Evolutionary conservation across 768 basidiomycete genomes (phyloP).

Genomic region (Boletus rubescentipes): DNA sequence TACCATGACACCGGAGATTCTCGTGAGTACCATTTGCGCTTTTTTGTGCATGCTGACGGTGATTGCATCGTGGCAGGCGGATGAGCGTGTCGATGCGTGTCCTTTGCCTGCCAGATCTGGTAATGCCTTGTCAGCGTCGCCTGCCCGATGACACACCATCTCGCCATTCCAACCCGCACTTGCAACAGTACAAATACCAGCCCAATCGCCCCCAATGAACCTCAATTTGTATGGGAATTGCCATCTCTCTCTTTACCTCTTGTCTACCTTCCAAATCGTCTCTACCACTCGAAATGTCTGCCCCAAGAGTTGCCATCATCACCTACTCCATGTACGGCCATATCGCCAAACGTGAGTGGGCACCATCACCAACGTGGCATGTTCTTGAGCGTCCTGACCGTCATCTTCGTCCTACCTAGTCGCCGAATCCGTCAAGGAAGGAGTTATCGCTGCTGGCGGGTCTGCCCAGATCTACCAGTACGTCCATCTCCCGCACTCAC

Average conservation of each 20-base stretch:
- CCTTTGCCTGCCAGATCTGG: conserved; percentile 4
- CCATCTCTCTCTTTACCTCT: no score
- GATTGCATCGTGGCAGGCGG: not conserved
- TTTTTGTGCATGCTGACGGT: conserved; percentile 12
- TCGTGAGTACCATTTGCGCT: conserved; percentile 9
- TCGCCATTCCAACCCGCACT: not conserved
- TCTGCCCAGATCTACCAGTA: conserved; percentile 55
- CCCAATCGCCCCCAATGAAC: not conserved
- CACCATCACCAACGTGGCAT: not conserved
- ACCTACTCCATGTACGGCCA: conserved; percentile 78
- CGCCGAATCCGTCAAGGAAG: conserved; percentile 53
- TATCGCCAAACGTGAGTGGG: conserved; percentile 59
- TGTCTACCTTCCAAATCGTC: no score
- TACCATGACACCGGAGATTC: conserved; percentile 1
- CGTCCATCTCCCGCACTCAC: conserved; percentile 20
- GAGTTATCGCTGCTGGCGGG: conserved; percentile 51
- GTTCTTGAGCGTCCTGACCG: not conserved
- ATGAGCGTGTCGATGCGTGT: conserved; percentile 15
- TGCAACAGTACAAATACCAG: conserved; percentile 15
- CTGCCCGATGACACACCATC: not conserved
- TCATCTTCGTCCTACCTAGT: conserved; percentile 46
- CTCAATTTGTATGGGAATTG: not conserved
- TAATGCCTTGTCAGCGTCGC: not conserved
- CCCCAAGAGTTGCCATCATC: conserved; percentile 61
- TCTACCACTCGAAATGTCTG: conserved; percentile 36